Conservation (phyloP, 192 early-diverging fungal species). For the Coemansia sp. region DNA sequence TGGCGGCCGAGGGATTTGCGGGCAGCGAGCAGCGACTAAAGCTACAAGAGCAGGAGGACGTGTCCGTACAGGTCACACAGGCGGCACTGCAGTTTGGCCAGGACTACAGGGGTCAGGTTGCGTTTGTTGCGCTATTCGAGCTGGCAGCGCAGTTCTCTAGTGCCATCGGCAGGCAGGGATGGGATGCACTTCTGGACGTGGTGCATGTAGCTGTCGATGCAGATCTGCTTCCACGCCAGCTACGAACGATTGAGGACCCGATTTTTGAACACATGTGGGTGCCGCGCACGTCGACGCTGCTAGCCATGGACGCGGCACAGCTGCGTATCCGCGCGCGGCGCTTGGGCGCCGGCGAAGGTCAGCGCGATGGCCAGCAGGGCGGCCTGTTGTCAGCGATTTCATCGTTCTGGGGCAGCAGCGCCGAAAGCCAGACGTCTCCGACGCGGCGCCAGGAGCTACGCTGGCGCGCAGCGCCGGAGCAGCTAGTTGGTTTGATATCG, state of each 20-base stretch:
- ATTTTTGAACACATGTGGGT: conserved; percentile 26
- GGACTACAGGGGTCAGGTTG: conserved; percentile 85
- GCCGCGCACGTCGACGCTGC: conserved; percentile 34
- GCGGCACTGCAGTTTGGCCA: conserved; percentile 81
- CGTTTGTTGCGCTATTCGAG: conserved; percentile 80
- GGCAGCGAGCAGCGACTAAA: conserved; percentile 23
- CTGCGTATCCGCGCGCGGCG: conserved; percentile 14
- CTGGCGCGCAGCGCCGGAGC: conserved; percentile 40
- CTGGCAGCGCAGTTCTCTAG: conserved; percentile 50
- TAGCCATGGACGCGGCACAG: conserved; percentile 27
- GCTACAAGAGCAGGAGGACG: conserved; percentile 32
- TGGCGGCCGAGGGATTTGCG: conserved; percentile 26
- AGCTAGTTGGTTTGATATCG: conserved; percentile 14
- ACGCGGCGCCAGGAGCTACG: conserved; percentile 27
- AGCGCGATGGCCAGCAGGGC: conserved; percentile 8
- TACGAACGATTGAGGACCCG: conserved; percentile 10
- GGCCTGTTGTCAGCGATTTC: conserved; percentile 43
- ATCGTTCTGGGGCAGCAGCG: conserved; percentile 37
- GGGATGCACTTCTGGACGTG: conserved; percentile 65
- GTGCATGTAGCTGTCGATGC: conserved; percentile 47
- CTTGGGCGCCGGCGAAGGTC: conserved; percentile 2
- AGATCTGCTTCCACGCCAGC: conserved; percentile 25
- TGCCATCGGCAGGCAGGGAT: conserved; percentile 62
- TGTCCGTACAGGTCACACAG: conserved; percentile 53
- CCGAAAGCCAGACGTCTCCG: background rate